Evolutionary conservation across 148 eudicot species (phyloP).

Genomic region (Cornus kousa): DNA sequence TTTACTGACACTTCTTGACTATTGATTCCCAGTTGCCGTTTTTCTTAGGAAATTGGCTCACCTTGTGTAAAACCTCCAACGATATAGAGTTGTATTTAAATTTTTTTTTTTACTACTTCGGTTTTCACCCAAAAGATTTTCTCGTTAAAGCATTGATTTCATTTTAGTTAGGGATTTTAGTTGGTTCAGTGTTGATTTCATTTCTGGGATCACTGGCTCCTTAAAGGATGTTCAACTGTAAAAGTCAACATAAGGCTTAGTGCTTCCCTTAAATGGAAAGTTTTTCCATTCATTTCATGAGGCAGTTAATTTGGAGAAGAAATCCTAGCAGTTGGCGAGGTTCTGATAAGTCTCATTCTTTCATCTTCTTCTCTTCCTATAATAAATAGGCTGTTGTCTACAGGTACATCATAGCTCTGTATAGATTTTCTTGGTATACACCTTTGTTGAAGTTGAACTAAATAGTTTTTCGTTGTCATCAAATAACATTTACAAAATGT

Average conservation of each 20-base stretch:
- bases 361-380: not conserved
- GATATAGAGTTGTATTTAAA: not conserved
- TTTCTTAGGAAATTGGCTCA: not conserved
- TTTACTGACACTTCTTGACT: not conserved
- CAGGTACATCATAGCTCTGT: not conserved
- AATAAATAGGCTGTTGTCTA: not conserved
- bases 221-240: not conserved
- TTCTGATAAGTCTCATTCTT: not conserved
- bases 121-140: too few relatives aligned
- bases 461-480: not conserved
- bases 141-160: not conserved
- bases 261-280: not conserved
- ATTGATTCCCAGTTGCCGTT: not conserved
- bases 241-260: not conserved
- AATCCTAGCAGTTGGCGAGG: not conserved
- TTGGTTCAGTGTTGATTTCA: not conserved
- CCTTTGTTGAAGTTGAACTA: not conserved
- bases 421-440: not conserved
- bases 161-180: too few relatives aligned
- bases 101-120: not conserved
- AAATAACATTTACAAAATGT: not conserved
- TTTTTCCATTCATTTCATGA: not conserved
- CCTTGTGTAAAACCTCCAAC: not conserved
- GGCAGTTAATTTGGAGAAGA: not conserved
- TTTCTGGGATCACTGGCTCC: not conserved